Evolutionary conservation across 805 yeast genomes (phyloP), one percentile per base, ranked within the genome.

Genomic region (Suhomyces sp.): DNA sequence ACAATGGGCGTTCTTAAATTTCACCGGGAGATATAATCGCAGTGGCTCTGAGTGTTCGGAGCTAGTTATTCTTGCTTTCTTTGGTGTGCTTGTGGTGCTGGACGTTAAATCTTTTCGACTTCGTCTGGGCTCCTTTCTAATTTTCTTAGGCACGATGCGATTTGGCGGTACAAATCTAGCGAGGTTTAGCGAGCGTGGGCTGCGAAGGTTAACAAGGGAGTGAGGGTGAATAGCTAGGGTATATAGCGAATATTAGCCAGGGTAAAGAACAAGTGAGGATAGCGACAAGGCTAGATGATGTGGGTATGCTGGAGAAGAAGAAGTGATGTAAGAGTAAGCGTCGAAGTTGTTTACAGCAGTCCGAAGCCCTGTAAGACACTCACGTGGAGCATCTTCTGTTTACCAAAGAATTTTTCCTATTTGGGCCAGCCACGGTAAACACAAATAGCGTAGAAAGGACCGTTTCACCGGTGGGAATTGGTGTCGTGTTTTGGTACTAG

Each of bases 371-470:
- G 20, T 37, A 37, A 2, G 22, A 37, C 35, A 31, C 22, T 17
- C 41, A 37, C 41, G 41, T 37, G 41, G 17, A 10, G 13, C 41
- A 17, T 17, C 22, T 19, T 37, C 29, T 46, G 47, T 41, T 44
- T 50, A 50, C 53, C 43, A 24, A 33, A 39, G 46, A 52, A 20
- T 52, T 52, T 52, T 52, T 31, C 55, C 55, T 43, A 49, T 35
- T 49, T 29, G 31, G 55, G 55, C 46, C 22, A 37, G 20, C 22
- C 21, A 37, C 41, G 41, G 21, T 27, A 17, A 37, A 17, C 22
- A 37, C 22, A 37, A 37, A n/a, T 19, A n/a, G n/a, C n/a, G n/a
- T n/a, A n/a, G 41, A 37, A 17, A n/a, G 17, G 35, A 31, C n/a
- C 29, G 35, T 31, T 31, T 27, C 13, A n/a, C 35, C 35, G 31